Evolutionary conservation across 306 rosid species (phyloP).

Genomic region (Sechiopsis laciniata): DNA sequence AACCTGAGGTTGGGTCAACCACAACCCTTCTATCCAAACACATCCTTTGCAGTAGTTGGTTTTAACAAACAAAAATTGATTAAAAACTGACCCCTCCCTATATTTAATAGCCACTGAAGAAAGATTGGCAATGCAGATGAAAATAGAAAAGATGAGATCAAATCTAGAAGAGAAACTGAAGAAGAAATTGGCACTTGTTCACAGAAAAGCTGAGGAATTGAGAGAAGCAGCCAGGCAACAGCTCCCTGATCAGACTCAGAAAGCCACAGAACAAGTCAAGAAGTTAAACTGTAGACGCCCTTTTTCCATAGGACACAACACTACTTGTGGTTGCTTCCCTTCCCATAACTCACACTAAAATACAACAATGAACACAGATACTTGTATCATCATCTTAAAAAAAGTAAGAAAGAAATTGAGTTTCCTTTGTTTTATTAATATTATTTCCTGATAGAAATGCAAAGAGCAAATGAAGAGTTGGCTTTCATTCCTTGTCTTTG

Average conservation of each 20-base stretch:
- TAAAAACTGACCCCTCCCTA: background rate
- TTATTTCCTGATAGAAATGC: background rate
- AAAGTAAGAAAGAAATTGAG: no score
- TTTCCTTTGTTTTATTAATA: background rate
- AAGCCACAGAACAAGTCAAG: slow-evolving; percentile 47
- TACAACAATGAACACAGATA: background rate
- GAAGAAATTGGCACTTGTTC: slow-evolving; percentile 77
- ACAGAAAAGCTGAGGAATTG: slow-evolving; percentile 86
- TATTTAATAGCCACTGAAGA: background rate
- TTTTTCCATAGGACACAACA: slow-evolving; percentile 37
- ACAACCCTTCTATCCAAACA: no score
- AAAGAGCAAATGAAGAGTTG: background rate
- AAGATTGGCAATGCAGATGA: slow-evolving; percentile 47
- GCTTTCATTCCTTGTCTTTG: background rate
- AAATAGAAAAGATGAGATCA: slow-evolving; percentile 87
- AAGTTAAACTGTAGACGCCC: slow-evolving; percentile 46
- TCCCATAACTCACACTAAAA: slow-evolving; percentile 37
- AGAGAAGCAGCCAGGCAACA: slow-evolving; percentile 63
- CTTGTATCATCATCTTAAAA: background rate
- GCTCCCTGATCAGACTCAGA: slow-evolving; percentile 64
- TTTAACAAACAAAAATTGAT: background rate
- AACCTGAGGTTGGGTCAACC: no score
- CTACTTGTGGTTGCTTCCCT: slow-evolving; percentile 76
- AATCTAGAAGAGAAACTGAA: slow-evolving; percentile 86
- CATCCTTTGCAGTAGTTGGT: background rate